phyloP scores from a whole-genome alignment of 2,329 filamentous ascomycete species.

The Clonostachys rhizophaga region DNA sequence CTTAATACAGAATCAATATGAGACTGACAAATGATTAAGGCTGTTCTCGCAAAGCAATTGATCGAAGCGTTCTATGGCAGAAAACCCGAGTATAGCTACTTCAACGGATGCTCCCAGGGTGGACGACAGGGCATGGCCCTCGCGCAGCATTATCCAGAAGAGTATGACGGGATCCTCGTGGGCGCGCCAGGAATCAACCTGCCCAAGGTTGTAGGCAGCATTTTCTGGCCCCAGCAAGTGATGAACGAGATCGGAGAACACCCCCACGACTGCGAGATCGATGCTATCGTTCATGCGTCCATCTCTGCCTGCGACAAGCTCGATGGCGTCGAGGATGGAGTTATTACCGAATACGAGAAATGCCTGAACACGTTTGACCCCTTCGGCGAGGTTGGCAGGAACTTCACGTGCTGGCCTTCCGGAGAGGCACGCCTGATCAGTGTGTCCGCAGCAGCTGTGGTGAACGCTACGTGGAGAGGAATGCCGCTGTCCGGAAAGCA shows the following conservation, averaged over 20 bases:
- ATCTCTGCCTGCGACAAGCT: slow-evolving; percentile 1
- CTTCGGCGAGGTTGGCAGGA: slow-evolving; percentile 13
- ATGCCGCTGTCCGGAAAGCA: background rate
- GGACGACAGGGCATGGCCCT: slow-evolving; percentile 49
- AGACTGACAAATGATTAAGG: slow-evolving; percentile 5
- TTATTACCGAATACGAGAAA: background rate
- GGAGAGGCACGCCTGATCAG: slow-evolving; percentile 1
- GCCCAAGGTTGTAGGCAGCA: slow-evolving; percentile 17
- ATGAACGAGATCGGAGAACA: slow-evolving; percentile 23
- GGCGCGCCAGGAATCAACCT: slow-evolving; percentile 35
- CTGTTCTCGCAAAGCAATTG: slow-evolving; percentile 34
- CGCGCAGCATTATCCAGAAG: slow-evolving; percentile 43
- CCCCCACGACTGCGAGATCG: slow-evolving; percentile 3
- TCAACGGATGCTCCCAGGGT: slow-evolving; percentile 47
- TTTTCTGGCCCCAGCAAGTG: slow-evolving; percentile 14
- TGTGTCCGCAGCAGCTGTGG: slow-evolving; percentile 6
- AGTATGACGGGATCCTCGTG: slow-evolving; percentile 49
- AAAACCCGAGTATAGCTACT: slow-evolving; percentile 37
- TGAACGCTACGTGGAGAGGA: slow-evolving; percentile 10
- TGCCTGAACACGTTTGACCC: slow-evolving; percentile 24
- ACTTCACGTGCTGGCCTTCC: slow-evolving; percentile 10
- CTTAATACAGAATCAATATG: too few relatives aligned
- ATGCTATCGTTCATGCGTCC: background rate
- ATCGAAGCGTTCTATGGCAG: slow-evolving; percentile 33
- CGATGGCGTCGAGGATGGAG: slow-evolving; percentile 2